These are phyloP conservation scores for Calonectria naviculata DNA, from an alignment of 2,329 filamentous ascomycete species.

Conservation along the genomic window DNA sequence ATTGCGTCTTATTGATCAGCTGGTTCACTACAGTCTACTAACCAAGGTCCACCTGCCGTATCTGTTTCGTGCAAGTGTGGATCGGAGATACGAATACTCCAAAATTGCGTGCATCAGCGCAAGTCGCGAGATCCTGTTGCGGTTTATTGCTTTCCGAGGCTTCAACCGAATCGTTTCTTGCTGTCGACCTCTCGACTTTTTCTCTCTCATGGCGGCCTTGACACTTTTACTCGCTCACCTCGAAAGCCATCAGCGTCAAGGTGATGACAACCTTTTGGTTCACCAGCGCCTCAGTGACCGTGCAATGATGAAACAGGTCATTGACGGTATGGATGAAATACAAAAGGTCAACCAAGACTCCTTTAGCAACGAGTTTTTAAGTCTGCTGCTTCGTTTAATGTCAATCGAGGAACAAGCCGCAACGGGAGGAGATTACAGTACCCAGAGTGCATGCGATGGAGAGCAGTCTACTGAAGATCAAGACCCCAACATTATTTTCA, in stretches of 20 bases:
- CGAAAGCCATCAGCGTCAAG: neutral
- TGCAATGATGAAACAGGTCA: conserved; percentile 10
- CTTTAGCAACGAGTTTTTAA: neutral
- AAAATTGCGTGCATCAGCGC: conserved; percentile 12
- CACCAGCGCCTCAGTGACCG: conserved; percentile 14
- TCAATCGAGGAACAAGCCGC: neutral
- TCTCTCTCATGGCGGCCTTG: conserved; percentile 11
- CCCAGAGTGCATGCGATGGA: neutral
- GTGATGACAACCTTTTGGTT: neutral
- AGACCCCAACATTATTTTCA: neutral
- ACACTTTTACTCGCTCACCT: conserved; percentile 12
- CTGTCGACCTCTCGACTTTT: conserved; percentile 6
- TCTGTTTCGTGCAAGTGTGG: neutral
- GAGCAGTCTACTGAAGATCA: neutral
- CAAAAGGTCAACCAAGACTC: neutral
- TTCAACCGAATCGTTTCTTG: conserved; percentile 9
- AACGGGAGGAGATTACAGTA: neutral
- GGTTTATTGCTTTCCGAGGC: neutral
- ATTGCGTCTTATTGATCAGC: neutral
- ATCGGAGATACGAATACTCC: conserved; percentile 4
- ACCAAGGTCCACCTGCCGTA: conserved; percentile 11
- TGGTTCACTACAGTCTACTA: neutral
- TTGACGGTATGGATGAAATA: conserved; percentile 7
- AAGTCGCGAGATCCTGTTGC: conserved; percentile 8
- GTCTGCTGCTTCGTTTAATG: neutral